phyloP scores from a whole-genome alignment of 805 yeast species.

The Lipomyces sp. region DNA sequence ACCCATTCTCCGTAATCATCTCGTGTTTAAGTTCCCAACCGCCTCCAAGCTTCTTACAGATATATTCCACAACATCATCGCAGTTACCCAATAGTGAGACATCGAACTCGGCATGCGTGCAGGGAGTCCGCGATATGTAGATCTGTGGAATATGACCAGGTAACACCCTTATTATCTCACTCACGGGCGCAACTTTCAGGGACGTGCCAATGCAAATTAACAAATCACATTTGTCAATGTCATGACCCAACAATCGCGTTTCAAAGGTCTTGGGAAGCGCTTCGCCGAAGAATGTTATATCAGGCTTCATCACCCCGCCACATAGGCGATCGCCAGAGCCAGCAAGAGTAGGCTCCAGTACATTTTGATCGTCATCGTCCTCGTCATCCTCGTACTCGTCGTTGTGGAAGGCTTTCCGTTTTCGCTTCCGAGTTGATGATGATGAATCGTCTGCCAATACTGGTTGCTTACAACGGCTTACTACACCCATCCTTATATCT shows the following conservation, averaged over 20 bases:
- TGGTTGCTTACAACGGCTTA: constrained; percentile 62
- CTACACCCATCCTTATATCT: constrained; percentile 59
- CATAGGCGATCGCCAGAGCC: constrained; percentile 38
- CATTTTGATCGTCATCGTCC: constrained; percentile 33
- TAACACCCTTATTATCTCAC: constrained; percentile 78
- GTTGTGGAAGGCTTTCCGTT: constrained; percentile 43
- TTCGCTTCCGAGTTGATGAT: constrained; percentile 45
- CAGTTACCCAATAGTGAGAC: constrained; percentile 73
- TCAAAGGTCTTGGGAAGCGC: constrained; percentile 74
- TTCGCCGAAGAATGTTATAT: constrained; percentile 91
- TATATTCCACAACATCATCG: constrained; percentile 76
- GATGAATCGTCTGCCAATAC: neutral
- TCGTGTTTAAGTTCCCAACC: constrained; percentile 50
- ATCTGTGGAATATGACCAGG: constrained; percentile 81
- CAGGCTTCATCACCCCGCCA: constrained; percentile 88
- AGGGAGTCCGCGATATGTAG: constrained; percentile 75
- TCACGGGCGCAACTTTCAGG: constrained; percentile 88
- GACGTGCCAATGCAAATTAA: constrained; percentile 89
- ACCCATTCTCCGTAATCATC: constrained; percentile 26
- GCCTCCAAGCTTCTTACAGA: constrained; percentile 66
- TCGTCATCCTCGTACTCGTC: constrained; percentile 39
- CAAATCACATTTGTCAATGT: constrained; percentile 72
- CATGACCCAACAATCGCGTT: constrained; percentile 56
- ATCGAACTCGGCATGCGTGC: constrained; percentile 78
- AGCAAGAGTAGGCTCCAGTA: constrained; percentile 38